Evolutionary conservation across 495 filamentous ascomycete genomes (phyloP).

Genomic region (Jackrogersella minutella): DNA sequence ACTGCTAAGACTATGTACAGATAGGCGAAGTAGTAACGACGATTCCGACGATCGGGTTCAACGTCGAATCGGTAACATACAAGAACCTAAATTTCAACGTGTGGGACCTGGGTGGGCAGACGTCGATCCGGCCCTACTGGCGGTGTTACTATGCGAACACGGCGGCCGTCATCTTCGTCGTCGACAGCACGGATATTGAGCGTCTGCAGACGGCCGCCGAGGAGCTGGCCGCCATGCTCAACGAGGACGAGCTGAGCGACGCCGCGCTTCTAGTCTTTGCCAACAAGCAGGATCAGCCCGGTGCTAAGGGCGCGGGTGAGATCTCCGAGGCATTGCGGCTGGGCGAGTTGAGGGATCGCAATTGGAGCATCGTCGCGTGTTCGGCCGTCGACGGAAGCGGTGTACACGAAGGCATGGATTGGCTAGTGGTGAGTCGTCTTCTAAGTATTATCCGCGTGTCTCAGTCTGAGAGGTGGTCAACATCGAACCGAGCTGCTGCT

Average conservation of each 20-base stretch:
- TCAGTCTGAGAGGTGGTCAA: neutral
- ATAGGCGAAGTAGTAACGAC: conserved; percentile 99
- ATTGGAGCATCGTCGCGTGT: conserved; percentile 99
- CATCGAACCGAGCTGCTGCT: neutral
- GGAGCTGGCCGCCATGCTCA: conserved; percentile 92
- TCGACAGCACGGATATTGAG: conserved; percentile 97
- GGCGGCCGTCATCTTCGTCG: conserved; percentile 98
- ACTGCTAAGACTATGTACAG: conserved; percentile 52
- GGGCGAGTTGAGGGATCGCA: conserved; percentile 90
- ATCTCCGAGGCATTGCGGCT: conserved; percentile 92
- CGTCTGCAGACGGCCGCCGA: conserved; percentile 90
- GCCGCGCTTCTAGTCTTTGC: conserved; percentile 94
- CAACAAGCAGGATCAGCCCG: conserved; percentile 98
- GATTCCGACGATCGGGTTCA: conserved; percentile 99
- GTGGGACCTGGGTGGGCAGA: conserved; percentile 98
- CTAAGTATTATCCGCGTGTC: neutral
- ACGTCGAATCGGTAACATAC: conserved; percentile 97
- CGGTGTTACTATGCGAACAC: conserved; percentile 99
- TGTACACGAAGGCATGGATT: conserved; percentile 97
- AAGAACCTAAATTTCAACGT: conserved; percentile 98
- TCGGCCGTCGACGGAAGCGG: conserved; percentile 95
- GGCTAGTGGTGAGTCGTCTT: conserved; percentile 84
- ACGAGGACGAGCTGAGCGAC: conserved; percentile 94
- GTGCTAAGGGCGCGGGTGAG: conserved; percentile 94
- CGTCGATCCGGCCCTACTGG: conserved; percentile 97